These are phyloP conservation scores for Kokia cookei DNA, from an alignment of 441 rosid species.

Conservation along the genomic window DNA sequence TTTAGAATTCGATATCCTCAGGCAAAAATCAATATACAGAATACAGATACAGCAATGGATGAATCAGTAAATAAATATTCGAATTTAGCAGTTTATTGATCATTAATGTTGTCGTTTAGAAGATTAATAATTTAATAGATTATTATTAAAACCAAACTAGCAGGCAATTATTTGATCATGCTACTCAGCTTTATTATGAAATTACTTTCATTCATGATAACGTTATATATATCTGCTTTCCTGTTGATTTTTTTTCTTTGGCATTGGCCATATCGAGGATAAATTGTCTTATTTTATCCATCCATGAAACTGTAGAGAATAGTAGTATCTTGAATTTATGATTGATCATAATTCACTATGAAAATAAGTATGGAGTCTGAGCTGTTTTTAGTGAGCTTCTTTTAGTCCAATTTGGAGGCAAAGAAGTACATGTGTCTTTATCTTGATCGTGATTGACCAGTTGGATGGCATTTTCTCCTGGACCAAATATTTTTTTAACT, in stretches of 20 bases:
- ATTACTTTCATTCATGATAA: background rate
- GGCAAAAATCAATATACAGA: too few species aligned
- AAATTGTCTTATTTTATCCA: background rate
- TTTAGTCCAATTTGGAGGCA: conserved; percentile 7
- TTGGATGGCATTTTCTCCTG: background rate
- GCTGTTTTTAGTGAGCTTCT: conserved; percentile 1
- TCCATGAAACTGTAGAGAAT: background rate
- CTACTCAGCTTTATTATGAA: too few species aligned
- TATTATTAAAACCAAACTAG: too few species aligned
- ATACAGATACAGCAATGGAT: too few species aligned
- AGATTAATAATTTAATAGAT: too few species aligned
- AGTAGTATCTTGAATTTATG: background rate
- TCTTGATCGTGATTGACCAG: conserved; percentile 7
- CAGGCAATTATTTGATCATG: too few species aligned
- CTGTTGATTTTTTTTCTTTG: background rate
- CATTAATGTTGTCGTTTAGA: too few species aligned
- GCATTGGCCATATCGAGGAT: background rate
- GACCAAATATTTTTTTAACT: too few species aligned
- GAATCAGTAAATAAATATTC: too few species aligned
- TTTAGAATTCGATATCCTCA: too few species aligned
- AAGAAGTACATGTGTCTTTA: background rate
- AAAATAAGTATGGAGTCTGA: background rate
- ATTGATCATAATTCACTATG: background rate
- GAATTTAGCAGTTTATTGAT: too few species aligned
- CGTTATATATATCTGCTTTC: background rate